Base-by-base conservation (phyloP, 768 basidiomycete species). In the Hydnomerulius pinastri region DNA sequence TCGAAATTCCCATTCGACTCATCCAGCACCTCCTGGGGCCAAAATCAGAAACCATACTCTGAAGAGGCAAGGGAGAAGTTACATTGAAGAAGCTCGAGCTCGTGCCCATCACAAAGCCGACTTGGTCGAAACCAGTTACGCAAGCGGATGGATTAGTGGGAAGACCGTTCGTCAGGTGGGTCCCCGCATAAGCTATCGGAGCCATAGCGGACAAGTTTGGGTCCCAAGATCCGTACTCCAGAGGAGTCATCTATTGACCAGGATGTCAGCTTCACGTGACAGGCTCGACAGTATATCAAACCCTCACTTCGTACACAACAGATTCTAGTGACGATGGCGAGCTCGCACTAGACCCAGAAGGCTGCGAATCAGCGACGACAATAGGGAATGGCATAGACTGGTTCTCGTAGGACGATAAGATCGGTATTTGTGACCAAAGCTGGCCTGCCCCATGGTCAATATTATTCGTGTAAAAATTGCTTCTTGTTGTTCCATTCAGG, bases 221-320 rank as follows among this genome's bases (percentile, higher is more conserved):
- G 58, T 92, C 89, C 67, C 78, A 91, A 0, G 87, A 88, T 4
- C 86, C 88, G 39, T 85, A 75, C 60, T 89, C 87, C 52, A 80
- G 64, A n/a, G 82, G 81, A 0, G 77, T 77, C 2, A 86, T 79
- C 81, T 83, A 47, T 23, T 43, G 15, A 25, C 12, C n/a, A n/a
- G n/a, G n/a, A n/a, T n/a, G 20, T 59, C 20, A 57, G 48, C 20
- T 25, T 45, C 15, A 38, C 38, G 18, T 30, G 1, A 47, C 4
- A 40, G 28, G 43, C 32, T 54, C 28, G 59, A 53, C 57, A 46
- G 55, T 35, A 32, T n/a, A 59, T 27, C 0, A 24, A 9, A 8
- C 2, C 39, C 71, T 48, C 62, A 86, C 84, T 73, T 83, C 81
- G 51, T 85, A 85, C 7, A 85, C 85, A 0, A 73, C 66, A 2